Percentiles rank a stretch among this genome's conserved stretches.
phyloP scores from a whole-genome alignment of 768 basidiomycete species.

The Paxillus ammoniavirescens region DNA sequence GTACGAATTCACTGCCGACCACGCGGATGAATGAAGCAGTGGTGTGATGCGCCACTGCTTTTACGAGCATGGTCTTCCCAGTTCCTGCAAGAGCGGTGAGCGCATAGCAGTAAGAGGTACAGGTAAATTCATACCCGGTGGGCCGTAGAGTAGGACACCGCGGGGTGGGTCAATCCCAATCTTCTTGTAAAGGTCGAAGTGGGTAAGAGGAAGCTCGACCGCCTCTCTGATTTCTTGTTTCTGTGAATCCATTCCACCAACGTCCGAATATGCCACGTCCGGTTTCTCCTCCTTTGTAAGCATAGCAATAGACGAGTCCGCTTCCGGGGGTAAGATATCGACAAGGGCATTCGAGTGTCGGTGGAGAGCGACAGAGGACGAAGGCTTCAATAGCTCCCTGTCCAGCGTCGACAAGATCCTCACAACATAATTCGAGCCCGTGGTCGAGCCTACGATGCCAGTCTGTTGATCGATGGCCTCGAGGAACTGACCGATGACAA shows the following conservation, averaged over 20 bases:
- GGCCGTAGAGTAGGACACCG: conserved; percentile 94
- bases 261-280: conserved; percentile 89
- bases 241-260: conserved; percentile 96
- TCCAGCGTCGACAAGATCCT: conserved; percentile 96
- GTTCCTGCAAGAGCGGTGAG: conserved; percentile 61
- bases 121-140: conserved; percentile 65
- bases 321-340: conserved; percentile 97
- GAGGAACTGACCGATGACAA: conserved; percentile 98
- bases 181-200: conserved; percentile 98
- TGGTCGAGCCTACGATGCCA: conserved; percentile 96
- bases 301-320: conserved; percentile 96
- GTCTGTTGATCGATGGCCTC: conserved; percentile 98
- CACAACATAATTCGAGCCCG: conserved; percentile 97
- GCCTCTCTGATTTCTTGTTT: conserved; percentile 99
- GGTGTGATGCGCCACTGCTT: conserved; percentile 98
- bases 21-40: conserved; percentile 98
- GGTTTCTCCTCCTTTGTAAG: conserved; percentile 93
- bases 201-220: conserved; percentile 93
- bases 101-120: neutral
- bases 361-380: conserved; percentile 96
- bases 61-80: conserved; percentile 99
- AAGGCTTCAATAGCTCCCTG: conserved; percentile 95
- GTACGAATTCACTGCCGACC: conserved; percentile 97
- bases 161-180: conserved; percentile 99
- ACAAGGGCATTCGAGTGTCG: conserved; percentile 98